Evolutionary conservation across 1,284 basidiomycete species (phyloP).

Genomic region (Ceratobasidium sp.): DNA sequence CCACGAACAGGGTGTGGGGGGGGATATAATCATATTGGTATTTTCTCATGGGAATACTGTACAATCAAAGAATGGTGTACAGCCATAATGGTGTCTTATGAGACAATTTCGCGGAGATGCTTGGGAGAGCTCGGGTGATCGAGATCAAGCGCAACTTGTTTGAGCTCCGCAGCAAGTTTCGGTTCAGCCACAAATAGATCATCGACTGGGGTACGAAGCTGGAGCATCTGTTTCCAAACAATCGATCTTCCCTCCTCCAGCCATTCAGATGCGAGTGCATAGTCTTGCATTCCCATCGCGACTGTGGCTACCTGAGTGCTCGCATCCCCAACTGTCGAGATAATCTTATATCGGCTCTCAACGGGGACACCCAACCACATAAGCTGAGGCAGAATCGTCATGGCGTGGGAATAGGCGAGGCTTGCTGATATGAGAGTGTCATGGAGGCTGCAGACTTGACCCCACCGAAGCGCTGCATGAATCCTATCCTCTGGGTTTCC

Average conservation of each 20-base stretch:
- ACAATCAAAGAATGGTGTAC: too few relatives aligned
- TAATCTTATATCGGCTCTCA: background rate
- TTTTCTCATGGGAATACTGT: too few relatives aligned
- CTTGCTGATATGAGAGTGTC: background rate
- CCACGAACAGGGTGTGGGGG: too few relatives aligned
- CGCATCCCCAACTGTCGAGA: background rate
- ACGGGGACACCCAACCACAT: slow-evolving; percentile 9
- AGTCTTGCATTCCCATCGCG: background rate
- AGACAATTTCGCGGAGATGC: background rate
- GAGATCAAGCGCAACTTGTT: background rate
- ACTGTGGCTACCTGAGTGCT: background rate
- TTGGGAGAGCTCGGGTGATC: background rate
- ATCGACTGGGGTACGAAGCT: slow-evolving; percentile 26
- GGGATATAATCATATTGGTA: too few relatives aligned
- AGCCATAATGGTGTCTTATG: background rate
- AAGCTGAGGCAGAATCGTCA: background rate
- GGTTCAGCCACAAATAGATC: background rate
- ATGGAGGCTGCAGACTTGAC: background rate
- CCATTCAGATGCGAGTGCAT: slow-evolving; percentile 22
- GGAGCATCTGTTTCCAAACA: slow-evolving; percentile 14
- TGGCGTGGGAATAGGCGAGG: background rate
- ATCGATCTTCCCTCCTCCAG: slow-evolving; percentile 16
- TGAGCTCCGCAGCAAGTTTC: background rate
- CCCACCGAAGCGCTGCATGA: background rate
- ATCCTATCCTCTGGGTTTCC: background rate